Evolutionary conservation across 495 filamentous ascomycete species (phyloP), one percentile per base, ranked within the genome.

Genomic region (Penicillium cinerascens): DNA sequence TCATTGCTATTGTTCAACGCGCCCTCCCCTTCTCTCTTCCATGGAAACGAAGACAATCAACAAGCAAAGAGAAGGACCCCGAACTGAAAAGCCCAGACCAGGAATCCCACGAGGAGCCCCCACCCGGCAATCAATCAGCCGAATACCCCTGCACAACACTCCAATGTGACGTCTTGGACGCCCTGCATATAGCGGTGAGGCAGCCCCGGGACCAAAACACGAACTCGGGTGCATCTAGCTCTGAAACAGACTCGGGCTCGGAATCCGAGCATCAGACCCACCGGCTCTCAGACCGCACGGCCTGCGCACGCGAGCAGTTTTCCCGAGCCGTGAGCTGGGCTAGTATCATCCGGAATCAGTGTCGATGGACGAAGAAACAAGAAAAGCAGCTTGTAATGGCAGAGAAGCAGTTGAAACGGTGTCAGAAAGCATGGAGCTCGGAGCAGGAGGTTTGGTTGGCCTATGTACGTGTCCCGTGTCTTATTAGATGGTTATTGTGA

Each of bases 341-440:
- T 13, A 71, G 58, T 56, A 59, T 69, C 40, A 57, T 73, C 27
- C 59, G 64, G 17, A 67, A 59, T 44, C 54, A 48, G 38, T 60
- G 52, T 37, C 67, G 67, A 20, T 75, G 72, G 72, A 71, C 70
- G 10, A 51, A 18, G 1, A 63, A 69, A 23, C 72, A 72, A 39
- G 72, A 75, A 39, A 51, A 50, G 2, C 59, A 71, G 42, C 58
- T 75, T 43, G 41, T 50, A 6, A 56, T 58, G 48, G 72, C 72
- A 1, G 44, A 61, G 46, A 55, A 50, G 13, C 59, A 75, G 41
- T 47, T 75, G 36, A 64, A 57, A 27, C 47, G 65, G 37, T 75
- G 72, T 55, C 72, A 75, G 45, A 75, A 68, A 44, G 70, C 72
- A 4, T 75, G 72, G 72, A 73, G 68, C 46, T 75, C 72, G 2